Base-by-base conservation (phyloP, 371 early-diverging fungal species). In the Batkoa obscura region DNA sequence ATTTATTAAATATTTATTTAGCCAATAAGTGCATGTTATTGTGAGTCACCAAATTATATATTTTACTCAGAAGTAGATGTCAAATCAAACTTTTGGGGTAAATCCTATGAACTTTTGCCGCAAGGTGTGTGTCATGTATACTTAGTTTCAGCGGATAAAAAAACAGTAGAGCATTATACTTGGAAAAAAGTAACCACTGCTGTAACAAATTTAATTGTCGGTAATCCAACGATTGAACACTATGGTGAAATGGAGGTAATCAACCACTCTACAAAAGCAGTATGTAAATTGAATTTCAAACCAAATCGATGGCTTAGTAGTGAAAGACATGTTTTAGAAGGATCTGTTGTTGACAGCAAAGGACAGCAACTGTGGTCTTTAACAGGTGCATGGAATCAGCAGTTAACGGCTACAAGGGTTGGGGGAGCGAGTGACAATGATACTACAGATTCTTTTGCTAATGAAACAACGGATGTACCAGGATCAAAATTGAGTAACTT, bases 171-270 rank as follows among this genome's bases (percentile, higher is more conserved):
- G 63, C 88, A 86, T 59, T 86, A 79, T 65, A 73, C 72, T 23
- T 88, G 84, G 83, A 79, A 72, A 62, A 88, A 87, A 65, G 83
- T 86, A 43, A 81, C 83, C 1, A 86, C 87, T 6, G 72, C 72
- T 43, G 89, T 88, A 23, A 78, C 88, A 53, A 88, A 88, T 64
- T 63, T 88, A 52, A 86, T 90, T 61, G 71, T 83, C 6, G 90
- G 89, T n/a, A 83, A 72, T 43, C 74, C 84, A 9, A 80, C 75
- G 72, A 76, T 90, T 57, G 87, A 88, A 55, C 83, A 84, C 59
- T 75, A 76, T 58, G 90, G 90, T 34, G 88, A 87, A 55, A 78
- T 90, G 72, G 63, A 73, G 17, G 72, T 88, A 32, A 65, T 64
- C 5, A 89, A 89, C 64, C 81, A 80, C 64, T 68, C 74, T 6